Evolutionary conservation across 192 early-diverging fungal genomes (phyloP).

Genomic region (Linnemannia schmuckeri): DNA sequence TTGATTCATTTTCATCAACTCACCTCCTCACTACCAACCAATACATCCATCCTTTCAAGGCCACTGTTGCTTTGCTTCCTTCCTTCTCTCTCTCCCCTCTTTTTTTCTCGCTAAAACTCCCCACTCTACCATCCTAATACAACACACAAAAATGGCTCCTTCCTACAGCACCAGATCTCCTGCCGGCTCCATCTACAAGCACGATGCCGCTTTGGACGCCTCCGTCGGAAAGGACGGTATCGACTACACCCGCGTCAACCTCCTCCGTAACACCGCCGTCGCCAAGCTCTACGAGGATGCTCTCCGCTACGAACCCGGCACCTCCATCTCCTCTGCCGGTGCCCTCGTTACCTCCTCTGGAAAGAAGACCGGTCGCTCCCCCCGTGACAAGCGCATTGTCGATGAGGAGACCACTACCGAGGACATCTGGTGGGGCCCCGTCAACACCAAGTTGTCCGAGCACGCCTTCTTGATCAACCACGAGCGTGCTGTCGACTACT

Average conservation of each 20-base stretch:
- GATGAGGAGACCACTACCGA: conserved; percentile 86
- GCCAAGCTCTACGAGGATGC: conserved; percentile 95
- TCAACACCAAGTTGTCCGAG: conserved; percentile 92
- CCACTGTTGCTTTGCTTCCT: not conserved
- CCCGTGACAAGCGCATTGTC: conserved; percentile 98
- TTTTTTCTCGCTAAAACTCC: conserved; percentile 8
- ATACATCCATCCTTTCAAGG: not conserved
- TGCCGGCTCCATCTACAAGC: conserved; percentile 46
- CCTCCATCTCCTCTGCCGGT: conserved; percentile 91
- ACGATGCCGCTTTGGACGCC: conserved; percentile 47
- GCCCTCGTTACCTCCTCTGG: conserved; percentile 94
- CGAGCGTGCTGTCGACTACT: conserved; percentile 95
- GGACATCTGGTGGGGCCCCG: conserved; percentile 99
- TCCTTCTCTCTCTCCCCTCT: not conserved
- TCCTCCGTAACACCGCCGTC: conserved; percentile 88
- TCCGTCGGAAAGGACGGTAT: conserved; percentile 76
- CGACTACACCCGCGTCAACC: conserved; percentile 84
- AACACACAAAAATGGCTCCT: conserved; percentile 30
- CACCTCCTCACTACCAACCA: not conserved
- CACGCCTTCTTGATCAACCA: conserved; percentile 94
- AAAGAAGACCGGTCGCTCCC: conserved; percentile 93
- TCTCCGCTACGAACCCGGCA: conserved; percentile 86
- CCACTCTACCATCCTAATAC: conserved; percentile 27
- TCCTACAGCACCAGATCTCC: conserved; percentile 32
- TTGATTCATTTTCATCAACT: conserved; percentile 8